Conservation (phyloP, 768 basidiomycete genomes). For the Mrakia frigida region DNA sequence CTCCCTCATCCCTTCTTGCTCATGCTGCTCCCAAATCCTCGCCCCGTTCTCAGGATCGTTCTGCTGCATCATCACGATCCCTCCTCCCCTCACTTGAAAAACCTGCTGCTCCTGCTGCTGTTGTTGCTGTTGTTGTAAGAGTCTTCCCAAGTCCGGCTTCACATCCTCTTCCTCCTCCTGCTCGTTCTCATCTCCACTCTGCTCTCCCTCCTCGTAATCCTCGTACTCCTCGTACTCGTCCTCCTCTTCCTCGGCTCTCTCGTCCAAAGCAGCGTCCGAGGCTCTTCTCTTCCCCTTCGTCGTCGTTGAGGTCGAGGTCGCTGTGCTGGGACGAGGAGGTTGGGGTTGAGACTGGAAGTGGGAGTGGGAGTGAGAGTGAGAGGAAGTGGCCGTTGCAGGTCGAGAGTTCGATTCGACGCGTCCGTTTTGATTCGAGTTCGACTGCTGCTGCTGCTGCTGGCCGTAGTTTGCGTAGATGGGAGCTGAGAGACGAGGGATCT, state of each 20-base stretch:
- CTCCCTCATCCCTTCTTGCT: neutral
- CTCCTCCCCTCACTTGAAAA: constrained; percentile 9
- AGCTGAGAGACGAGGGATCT: neutral
- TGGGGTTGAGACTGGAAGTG: neutral
- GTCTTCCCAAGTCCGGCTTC: neutral
- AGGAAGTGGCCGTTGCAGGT: neutral
- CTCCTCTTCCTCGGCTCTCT: no score
- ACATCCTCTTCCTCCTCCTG: neutral
- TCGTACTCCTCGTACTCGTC: neutral
- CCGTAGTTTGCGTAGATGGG: neutral
- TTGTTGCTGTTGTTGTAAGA: neutral
- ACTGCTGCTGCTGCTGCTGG: neutral
- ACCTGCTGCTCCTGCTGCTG: neutral
- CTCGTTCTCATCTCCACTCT: neutral
- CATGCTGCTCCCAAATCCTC: neutral
- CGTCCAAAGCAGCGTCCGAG: neutral
- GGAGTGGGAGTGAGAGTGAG: neutral
- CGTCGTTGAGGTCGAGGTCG: neutral
- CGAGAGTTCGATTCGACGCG: neutral
- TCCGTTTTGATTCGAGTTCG: neutral
- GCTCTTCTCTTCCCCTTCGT: constrained; percentile 3
- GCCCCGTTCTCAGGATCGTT: no score
- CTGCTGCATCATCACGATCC: neutral
- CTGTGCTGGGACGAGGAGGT: neutral
- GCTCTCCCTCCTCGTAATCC: neutral